Evolutionary conservation across 2,329 filamentous ascomycete genomes (phyloP), one percentile per base, ranked within the genome.

Genomic region (Xylaria sp.): DNA sequence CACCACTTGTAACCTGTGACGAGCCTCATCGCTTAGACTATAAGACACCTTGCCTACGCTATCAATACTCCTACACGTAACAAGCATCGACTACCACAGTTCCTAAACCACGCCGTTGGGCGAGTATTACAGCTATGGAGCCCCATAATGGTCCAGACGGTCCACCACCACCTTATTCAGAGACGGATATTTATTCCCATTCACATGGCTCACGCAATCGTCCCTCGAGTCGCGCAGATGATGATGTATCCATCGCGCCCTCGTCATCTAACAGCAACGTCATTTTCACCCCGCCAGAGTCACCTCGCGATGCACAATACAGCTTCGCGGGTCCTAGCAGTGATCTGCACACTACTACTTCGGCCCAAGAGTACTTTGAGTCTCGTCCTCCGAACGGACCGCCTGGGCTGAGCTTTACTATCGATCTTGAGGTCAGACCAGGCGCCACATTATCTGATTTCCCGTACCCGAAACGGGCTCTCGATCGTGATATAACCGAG

Each of bases 151-250:
- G 77, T 7, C 85, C 86, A 15, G 79, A 82, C 63, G 81, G 77
- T 6, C 85, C 86, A 23, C 87, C 86, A 49, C 86, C 86, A 4
- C 87, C 87, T 6, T 89, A 89, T 73, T 83, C 83, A 46, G 86
- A 87, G 76, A 88, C 85, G 17, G 87, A 89, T 75, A 82, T 86
- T 44, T 86, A 83, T 78, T 87, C 85, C 15, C 80, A 74, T 59
- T 78, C 84, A 3, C 80, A 79, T 36, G 74, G 71, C 60, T 76
- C 75, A 60, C 73, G 72, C 72, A 60, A 74, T 73, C 65, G 72
- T 63, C 72, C 71, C 71, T 76, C 67, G 54, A 72, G 65, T 44
- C 59, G 64, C 20, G 72, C 72, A 59, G 76, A 79, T 59, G 81
- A 83, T 65, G 77, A 80, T 72, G 76, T 73, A 42, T 80, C 81